Percentiles rank a stretch among this genome's conserved stretches.
Conservation (phyloP, 2,329 filamentous ascomycete species). For the Arachnomyces sp. region DNA sequence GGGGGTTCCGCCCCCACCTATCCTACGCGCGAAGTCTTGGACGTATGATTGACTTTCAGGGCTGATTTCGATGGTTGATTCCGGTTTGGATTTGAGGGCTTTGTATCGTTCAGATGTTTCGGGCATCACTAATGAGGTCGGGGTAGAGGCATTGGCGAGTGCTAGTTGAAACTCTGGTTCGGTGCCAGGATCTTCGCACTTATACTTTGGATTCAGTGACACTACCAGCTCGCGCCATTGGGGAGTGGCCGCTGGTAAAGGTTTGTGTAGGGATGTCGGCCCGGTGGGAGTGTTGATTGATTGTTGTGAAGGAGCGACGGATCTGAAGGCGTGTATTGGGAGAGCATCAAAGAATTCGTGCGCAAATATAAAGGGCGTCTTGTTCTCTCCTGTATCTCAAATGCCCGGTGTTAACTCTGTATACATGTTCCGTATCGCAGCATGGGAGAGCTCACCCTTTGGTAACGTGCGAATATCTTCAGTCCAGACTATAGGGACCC, state of each 20-base stretch:
- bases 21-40: conserved; percentile 71
- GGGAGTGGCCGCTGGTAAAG: conserved; percentile 33
- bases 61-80: conserved; percentile 77
- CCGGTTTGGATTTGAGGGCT: conserved; percentile 57
- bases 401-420: no score
- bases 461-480: conserved; percentile 82
- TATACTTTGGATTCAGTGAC: conserved; percentile 50
- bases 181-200: conserved; percentile 17
- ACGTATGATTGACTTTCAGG: conserved; percentile 77
- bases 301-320: conserved; percentile 48
- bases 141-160: conserved; percentile 64
- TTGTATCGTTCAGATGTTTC: conserved; percentile 72
- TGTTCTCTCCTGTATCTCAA: conserved; percentile 47
- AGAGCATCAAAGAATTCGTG: conserved; percentile 99
- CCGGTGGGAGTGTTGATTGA: conserved; percentile 43
- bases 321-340: conserved; percentile 90
- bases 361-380: conserved; percentile 85
- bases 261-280: conserved; percentile 37
- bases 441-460: conserved; percentile 43
- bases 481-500: conserved; percentile 75
- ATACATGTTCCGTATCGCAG: background rate
- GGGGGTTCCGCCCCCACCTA: conserved; percentile 53
- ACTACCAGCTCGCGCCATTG: conserved; percentile 83
- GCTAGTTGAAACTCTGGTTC: conserved; percentile 83
- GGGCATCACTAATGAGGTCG: conserved; percentile 77